Percentiles rank a stretch among this genome's conserved stretches.
Evolutionary conservation across 768 basidiomycete species (phyloP).

Genomic region (Cubamyces lactineus): DNA sequence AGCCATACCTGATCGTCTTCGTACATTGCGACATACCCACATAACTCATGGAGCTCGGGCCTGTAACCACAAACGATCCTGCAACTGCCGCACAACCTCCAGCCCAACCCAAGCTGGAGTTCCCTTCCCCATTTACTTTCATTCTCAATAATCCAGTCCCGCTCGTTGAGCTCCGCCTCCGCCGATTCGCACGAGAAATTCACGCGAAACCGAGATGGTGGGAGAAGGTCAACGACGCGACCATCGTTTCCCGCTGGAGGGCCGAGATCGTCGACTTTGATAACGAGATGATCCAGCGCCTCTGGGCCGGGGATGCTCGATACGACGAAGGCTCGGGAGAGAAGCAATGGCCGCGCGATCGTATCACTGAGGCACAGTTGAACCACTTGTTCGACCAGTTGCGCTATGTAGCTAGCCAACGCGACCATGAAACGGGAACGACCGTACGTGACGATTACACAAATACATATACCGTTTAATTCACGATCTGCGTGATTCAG

Average conservation of each 20-base stretch:
- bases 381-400: conserved; percentile 22
- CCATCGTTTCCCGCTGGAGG: conserved; percentile 19
- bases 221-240: conserved; percentile 24
- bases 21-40: no score
- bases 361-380: conserved; percentile 15
- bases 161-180: conserved; percentile 24
- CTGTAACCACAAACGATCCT: neutral
- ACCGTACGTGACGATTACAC: neutral
- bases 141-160: conserved; percentile 1
- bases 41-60: neutral
- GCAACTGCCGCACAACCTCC: neutral
- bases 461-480: neutral
- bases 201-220: conserved; percentile 24
- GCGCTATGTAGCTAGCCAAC: conserved; percentile 1
- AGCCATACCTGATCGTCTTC: no score
- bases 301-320: conserved; percentile 13
- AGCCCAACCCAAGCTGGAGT: neutral
- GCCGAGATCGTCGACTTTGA: conserved; percentile 23
- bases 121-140: conserved; percentile 18
- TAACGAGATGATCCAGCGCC: conserved; percentile 2
- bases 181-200: conserved; percentile 13
- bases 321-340: neutral
- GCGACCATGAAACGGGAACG: conserved; percentile 21
- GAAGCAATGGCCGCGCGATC: conserved; percentile 23
- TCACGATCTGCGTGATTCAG: neutral